phyloP scores from a whole-genome alignment of 257 asterid species.

The Lycium barbarum region DNA sequence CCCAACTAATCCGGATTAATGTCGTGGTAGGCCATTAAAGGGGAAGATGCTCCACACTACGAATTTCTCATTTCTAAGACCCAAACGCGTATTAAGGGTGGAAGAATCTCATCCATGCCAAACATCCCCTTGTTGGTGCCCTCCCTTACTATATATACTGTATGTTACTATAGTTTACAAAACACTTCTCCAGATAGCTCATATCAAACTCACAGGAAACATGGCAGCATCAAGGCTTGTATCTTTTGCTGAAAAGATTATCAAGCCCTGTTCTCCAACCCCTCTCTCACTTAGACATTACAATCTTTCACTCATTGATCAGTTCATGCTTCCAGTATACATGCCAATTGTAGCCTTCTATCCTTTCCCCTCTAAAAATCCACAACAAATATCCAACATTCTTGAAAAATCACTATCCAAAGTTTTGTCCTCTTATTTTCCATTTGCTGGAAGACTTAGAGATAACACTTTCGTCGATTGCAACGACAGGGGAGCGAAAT shows the following conservation, averaged over 20 bases:
- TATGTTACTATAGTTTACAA: neutral
- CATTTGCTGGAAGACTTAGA: constrained; percentile 32
- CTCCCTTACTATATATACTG: neutral
- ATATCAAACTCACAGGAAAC: neutral
- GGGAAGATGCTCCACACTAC: too few relatives aligned
- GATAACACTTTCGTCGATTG: neutral
- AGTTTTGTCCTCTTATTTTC: constrained; percentile 23
- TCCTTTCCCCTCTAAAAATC: neutral
- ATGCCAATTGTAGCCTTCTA: constrained; percentile 27
- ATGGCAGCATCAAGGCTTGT: neutral
- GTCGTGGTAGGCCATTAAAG: too few relatives aligned
- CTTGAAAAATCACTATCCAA: constrained; percentile 27
- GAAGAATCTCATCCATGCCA: too few relatives aligned
- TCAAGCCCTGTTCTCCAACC: neutral
- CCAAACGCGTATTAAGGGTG: too few relatives aligned
- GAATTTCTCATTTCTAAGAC: too few relatives aligned
- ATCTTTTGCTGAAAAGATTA: neutral
- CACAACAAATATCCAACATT: neutral
- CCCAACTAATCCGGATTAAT: too few relatives aligned
- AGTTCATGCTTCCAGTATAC: neutral
- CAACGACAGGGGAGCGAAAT: constrained; percentile 26
- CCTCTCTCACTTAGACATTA: neutral
- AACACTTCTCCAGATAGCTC: neutral
- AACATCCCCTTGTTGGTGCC: neutral
- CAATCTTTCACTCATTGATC: constrained; percentile 21